Percentiles rank a stretch among this genome's conserved stretches.
phyloP scores from a whole-genome alignment of 176 grass and related monocot species.

The Calamus simplicifolius region DNA sequence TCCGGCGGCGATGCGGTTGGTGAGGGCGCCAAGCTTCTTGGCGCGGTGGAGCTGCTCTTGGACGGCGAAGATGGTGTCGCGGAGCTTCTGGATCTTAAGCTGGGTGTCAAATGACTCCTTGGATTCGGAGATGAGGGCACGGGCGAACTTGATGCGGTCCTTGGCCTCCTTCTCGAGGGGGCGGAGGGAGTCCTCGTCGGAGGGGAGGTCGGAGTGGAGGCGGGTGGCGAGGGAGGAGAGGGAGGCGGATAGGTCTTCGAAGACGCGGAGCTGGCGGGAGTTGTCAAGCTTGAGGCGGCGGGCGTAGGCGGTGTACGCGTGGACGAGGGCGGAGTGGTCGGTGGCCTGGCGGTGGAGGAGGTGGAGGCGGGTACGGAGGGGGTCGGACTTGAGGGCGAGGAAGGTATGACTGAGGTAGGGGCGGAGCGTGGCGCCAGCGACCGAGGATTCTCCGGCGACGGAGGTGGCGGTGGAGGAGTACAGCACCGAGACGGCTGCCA shows the following conservation, averaged over 20 bases:
- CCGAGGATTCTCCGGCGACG: too few species aligned
- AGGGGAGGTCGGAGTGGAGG: constrained; percentile 29
- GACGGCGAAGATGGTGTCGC: constrained; percentile 80
- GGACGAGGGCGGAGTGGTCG: constrained; percentile 71
- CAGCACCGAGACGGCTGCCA: constrained; percentile 32
- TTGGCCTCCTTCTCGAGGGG: constrained; percentile 64
- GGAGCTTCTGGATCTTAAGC: constrained; percentile 83
- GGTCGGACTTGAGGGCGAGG: constrained; percentile 12
- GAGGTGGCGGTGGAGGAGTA: constrained; percentile 29
- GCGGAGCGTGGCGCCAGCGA: constrained; percentile 11
- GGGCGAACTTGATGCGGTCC: constrained; percentile 61
- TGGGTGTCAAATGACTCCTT: constrained; percentile 92
- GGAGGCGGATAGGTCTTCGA: constrained; percentile 25
- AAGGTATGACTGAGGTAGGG: constrained; percentile 12
- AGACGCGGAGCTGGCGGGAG: constrained; percentile 50
- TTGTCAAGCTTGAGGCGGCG: constrained; percentile 65
- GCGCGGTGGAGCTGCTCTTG: constrained; percentile 75
- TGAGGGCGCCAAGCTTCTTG: constrained; percentile 47
- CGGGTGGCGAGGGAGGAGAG: constrained; percentile 25
- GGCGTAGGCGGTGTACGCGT: constrained; percentile 58
- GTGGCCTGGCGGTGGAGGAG: constrained; percentile 56
- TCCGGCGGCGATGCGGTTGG: constrained; percentile 62
- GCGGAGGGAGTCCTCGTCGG: constrained; percentile 34
- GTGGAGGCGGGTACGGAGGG: constrained; percentile 34
- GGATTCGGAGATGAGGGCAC: constrained; percentile 53